Conservation (phyloP, 768 basidiomycete species). For the Podaxis sp. region DNA sequence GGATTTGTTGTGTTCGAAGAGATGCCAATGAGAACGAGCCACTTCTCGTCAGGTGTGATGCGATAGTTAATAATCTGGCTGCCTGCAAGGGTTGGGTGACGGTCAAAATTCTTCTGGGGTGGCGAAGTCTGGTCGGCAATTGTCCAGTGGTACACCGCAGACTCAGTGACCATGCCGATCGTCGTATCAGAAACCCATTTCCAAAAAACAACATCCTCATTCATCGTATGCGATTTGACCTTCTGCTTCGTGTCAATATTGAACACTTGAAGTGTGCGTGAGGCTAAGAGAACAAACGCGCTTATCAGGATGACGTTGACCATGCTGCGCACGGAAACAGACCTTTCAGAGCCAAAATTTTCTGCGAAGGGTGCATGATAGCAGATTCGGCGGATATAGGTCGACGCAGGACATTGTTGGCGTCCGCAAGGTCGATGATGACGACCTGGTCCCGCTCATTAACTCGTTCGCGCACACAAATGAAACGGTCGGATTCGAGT, state of each 20-base stretch:
- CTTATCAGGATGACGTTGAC: not conserved
- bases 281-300: conserved; percentile 54
- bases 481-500: conserved; percentile 96
- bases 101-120: conserved; percentile 93
- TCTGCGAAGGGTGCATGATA: conserved; percentile 96
- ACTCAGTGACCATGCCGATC: conserved; percentile 94
- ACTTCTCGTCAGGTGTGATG: conserved; percentile 88
- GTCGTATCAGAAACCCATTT: conserved; percentile 94
- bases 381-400: conserved; percentile 99
- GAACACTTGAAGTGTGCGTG: conserved; percentile 94
- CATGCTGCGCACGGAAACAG: conserved; percentile 22
- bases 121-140: conserved; percentile 71
- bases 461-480: conserved; percentile 95
- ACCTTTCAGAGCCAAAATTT: conserved; percentile 96
- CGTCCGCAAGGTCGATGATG: conserved; percentile 96
- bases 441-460: conserved; percentile 97
- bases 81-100: conserved; percentile 90
- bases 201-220: conserved; percentile 97
- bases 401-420: conserved; percentile 94
- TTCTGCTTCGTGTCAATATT: conserved; percentile 98
- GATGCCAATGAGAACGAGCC: conserved; percentile 96
- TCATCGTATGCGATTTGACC: conserved; percentile 92
- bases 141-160: conserved; percentile 91
- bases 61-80: conserved; percentile 99
- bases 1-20: conserved; percentile 91